These are phyloP conservation scores for Plantago rigida DNA, from an alignment of 305 asterid species.

Conservation along the genomic window DNA sequence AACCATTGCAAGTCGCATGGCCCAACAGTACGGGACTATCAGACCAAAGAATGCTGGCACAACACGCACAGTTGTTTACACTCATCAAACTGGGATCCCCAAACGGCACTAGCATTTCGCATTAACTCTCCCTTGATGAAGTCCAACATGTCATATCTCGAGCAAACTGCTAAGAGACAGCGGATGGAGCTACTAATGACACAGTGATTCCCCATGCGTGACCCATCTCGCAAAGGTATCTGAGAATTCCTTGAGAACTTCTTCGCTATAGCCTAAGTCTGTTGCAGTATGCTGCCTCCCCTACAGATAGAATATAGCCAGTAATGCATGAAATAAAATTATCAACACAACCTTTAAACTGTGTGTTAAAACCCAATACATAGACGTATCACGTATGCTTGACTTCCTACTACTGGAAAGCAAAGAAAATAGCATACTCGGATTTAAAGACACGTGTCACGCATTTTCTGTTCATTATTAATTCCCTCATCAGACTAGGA, in stretches of 20 bases:
- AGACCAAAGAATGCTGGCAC: constrained; percentile 22
- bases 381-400: too few relatives aligned
- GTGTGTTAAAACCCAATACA: too few relatives aligned
- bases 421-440: background rate
- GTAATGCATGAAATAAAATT: constrained; percentile 18
- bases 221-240: constrained; percentile 83
- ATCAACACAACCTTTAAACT: background rate
- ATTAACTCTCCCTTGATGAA: constrained; percentile 2
- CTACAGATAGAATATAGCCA: constrained; percentile 7
- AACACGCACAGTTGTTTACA: constrained; percentile 17
- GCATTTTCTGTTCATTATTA: too few relatives aligned
- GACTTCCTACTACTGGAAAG: background rate
- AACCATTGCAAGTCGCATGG: constrained; percentile 25
- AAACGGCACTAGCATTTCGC: background rate
- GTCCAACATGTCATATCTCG: background rate
- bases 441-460: too few relatives aligned
- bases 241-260: constrained; percentile 65
- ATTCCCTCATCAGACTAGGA: too few relatives aligned
- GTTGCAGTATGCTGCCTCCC: constrained; percentile 33
- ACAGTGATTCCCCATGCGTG: constrained; percentile 58
- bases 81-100: constrained; percentile 19
- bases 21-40: constrained; percentile 15
- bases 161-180: constrained; percentile 10
- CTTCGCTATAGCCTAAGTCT: constrained; percentile 39
- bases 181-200: constrained; percentile 33